Base-by-base conservation (phyloP, 2,329 filamentous ascomycete species). In the Diplocarpon mali region DNA sequence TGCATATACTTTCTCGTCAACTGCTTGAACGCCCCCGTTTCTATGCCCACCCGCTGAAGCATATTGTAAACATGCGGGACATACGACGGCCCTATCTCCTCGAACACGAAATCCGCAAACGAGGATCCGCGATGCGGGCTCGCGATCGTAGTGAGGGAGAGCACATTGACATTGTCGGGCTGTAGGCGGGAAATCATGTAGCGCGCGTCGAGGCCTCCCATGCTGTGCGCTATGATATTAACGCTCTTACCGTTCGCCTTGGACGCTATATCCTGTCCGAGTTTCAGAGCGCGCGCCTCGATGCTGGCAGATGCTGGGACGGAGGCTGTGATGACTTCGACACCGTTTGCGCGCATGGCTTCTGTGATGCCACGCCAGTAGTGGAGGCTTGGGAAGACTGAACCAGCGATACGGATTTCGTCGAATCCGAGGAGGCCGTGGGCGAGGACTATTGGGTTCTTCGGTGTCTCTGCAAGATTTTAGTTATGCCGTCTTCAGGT, bases 211-310 rank as follows among this genome's bases (percentile, higher is more conserved):
- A 83, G 67, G 2, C 78, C 78, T 38, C 78, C 76, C 76, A 80
- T 80, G 53, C 70, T 75, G 64, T 88, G 83, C 34, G 76, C 76
- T 15, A 88, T 70, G 47, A 95, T 84, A 59, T 85, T 86, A 52
- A 95, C 85, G 40, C 80, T 75, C 48, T 64, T 66, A 14, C 68
- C 68, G 16, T 61, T 54, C 1, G 71, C 67, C 42, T 57, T 62
- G 16, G 62, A 56, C 38, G 67, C 67, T 47, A 82, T 79, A 50
- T 74, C 69, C 50, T 65, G 57, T 28, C 69, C 69, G n/a, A 83
- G 69, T 53, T 69, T 69, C 46, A 69, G 68, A 20, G 78, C 78
- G 44, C 78, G 72, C 48, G 73, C 67, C 60, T 76, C 71, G 57
- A 83, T 80, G 46, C 70, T 75, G 31, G 70, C 71, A 3, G 74